Evolutionary conservation across 495 filamentous ascomycete species (phyloP).

Genomic region (Peziza echinospora): DNA sequence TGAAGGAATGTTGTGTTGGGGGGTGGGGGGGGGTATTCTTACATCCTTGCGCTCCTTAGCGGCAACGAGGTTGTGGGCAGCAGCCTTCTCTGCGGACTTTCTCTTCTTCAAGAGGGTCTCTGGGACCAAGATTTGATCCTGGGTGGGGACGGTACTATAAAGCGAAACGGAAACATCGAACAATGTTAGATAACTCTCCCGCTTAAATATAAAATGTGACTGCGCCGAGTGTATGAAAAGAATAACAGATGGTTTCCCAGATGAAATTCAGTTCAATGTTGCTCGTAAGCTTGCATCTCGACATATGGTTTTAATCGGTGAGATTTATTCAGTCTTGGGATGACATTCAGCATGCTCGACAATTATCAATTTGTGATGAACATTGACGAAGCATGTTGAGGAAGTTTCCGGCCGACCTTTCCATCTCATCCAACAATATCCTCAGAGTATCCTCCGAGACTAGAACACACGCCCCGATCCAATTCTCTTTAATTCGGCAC

Average conservation of each 20-base stretch:
- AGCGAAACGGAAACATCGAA: conserved; percentile 23
- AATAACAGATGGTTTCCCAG: too few relatives aligned
- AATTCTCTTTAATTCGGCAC: conserved; percentile 10
- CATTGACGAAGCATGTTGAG: conserved; percentile 6
- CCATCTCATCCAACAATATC: conserved; percentile 64
- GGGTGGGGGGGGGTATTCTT: conserved; percentile 23
- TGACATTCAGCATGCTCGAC: conserved; percentile 3
- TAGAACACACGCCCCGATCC: conserved; percentile 17
- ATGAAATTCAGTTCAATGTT: not conserved
- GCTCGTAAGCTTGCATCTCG: conserved; percentile 28
- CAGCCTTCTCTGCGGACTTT: conserved; percentile 97
- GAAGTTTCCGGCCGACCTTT: conserved; percentile 15
- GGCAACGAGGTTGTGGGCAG: conserved; percentile 63
- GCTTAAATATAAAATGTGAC: conserved; percentile 37
- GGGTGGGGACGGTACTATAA: conserved; percentile 69
- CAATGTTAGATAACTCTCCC: conserved; percentile 47
- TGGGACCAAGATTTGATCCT: conserved; percentile 83
- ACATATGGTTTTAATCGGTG: conserved; percentile 59
- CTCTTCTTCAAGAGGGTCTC: conserved; percentile 99
- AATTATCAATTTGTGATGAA: conserved; percentile 1
- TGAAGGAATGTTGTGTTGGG: conserved; percentile 18
- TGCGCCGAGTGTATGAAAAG: conserved; percentile 83
- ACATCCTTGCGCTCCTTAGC: conserved; percentile 77
- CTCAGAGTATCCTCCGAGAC: conserved; percentile 28
- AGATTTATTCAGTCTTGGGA: conserved; percentile 23